A percentile compares a stretch with the other conserved stretches of the same genome.
phyloP scores from a whole-genome alignment of 2,329 filamentous ascomycete species.

The Cladophialophora immunda region DNA sequence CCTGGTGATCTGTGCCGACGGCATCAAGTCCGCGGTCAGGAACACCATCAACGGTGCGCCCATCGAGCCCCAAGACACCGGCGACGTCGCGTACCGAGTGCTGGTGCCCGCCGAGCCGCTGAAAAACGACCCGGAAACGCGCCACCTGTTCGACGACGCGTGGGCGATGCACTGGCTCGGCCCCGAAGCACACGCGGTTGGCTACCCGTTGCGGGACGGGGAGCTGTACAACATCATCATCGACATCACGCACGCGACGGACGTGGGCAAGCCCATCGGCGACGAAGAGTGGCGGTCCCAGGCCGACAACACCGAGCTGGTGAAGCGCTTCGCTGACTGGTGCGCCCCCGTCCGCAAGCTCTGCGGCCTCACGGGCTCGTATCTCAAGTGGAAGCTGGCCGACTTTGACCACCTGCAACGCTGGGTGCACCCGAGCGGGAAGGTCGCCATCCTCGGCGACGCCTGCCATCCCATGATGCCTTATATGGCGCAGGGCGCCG shows the following conservation, averaged over 20 bases:
- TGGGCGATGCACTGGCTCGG: constrained; percentile 46
- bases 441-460: constrained; percentile 52
- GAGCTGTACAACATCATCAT: constrained; percentile 48
- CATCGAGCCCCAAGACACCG: constrained; percentile 43
- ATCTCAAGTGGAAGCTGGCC: constrained; percentile 41
- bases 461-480: constrained; percentile 57
- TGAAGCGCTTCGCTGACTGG: constrained; percentile 44
- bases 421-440: constrained; percentile 44
- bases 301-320: constrained; percentile 42
- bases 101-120: constrained; percentile 41
- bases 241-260: constrained; percentile 40
- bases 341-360: constrained; percentile 44
- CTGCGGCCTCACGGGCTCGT: constrained; percentile 39
- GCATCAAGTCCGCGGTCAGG: constrained; percentile 44
- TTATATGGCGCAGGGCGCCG: constrained; percentile 55
- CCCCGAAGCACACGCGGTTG: constrained; percentile 45
- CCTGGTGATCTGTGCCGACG: constrained; percentile 45
- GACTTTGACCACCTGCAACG: constrained; percentile 43
- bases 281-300: constrained; percentile 44
- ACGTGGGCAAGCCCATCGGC: constrained; percentile 32
- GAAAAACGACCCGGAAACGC: constrained; percentile 42
- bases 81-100: constrained; percentile 46
- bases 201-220: constrained; percentile 44
- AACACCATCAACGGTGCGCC: constrained; percentile 41
- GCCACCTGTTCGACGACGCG: constrained; percentile 41